Evolutionary conservation across 257 asterid genomes (phyloP), one percentile per base, ranked within the genome.

Genomic region (Datura wrightii): DNA sequence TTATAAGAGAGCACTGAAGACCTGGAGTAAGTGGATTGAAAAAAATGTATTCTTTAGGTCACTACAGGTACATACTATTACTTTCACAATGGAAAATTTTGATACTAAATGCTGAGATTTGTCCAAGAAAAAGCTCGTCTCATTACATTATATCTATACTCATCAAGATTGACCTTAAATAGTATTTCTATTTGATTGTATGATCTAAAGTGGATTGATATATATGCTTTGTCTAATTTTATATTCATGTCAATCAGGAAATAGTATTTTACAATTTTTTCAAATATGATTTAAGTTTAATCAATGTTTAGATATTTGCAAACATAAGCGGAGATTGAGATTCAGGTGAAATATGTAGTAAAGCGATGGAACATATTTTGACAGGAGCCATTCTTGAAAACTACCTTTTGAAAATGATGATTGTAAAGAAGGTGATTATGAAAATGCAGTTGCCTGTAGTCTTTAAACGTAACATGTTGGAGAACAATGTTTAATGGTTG

Each of bases 281-380:
- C 19, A 15, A 54, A 58, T 31, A 3, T 44, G 39, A 56, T 34
- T 65, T 34, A 74, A 24, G 0, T 52, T 54, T 53, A 37, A 66
- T 62, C 58, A 24, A 24, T 24, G 31, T 24, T 24, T 24, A 24
- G 31, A 24, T 24, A 24, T 14, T 58, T 37, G n/a, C 37, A 44
- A 63, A 85, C 95, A 95, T 98, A 89, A 99, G 99, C 31, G 99
- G 99, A 76, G 99, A 94, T 19, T 97, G 99, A 99, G 99, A 97
- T 92, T 97, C 99, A 1, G 99, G 99, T 24, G 99, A 98, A 89
- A 82, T 93, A 2, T 97, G 99, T 87, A 92, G 87, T 1, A 94
- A 94, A 42, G 99, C 95, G 88, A 91, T 83, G 5, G 96, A 92
- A 74, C 99, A 98, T 24, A 96, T 93, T 15, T 62, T 83, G 62